Evolutionary conservation across 192 early-diverging fungal species (phyloP).

Genomic region (Entomortierella lignicola): DNA sequence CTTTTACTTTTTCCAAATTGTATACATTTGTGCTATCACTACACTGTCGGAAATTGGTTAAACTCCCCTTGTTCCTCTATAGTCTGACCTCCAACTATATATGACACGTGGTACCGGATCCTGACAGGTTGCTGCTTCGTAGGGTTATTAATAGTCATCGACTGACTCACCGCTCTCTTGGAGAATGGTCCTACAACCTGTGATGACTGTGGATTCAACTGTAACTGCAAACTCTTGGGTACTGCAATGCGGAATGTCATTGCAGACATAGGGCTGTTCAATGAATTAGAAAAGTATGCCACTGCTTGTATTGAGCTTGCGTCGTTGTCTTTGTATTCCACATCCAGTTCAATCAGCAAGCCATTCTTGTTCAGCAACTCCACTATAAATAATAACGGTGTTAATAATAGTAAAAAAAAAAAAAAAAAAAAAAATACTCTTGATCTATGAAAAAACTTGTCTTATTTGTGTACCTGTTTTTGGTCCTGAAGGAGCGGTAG

Average conservation of each 20-base stretch:
- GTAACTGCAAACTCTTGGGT: constrained; percentile 64
- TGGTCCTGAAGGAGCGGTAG: constrained; percentile 10
- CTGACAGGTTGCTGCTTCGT: constrained; percentile 57
- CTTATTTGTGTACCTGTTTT: constrained; percentile 5
- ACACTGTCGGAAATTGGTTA: constrained; percentile 37
- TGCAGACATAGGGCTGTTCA: constrained; percentile 55
- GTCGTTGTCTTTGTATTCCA: constrained; percentile 16
- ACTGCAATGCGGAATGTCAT: constrained; percentile 59
- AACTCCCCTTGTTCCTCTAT: constrained; percentile 64
- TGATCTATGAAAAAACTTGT: neutral
- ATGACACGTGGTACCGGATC: constrained; percentile 62
- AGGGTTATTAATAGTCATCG: constrained; percentile 57
- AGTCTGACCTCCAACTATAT: constrained; percentile 55
- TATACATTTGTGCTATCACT: neutral
- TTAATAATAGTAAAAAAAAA: neutral
- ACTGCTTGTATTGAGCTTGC: constrained; percentile 32
- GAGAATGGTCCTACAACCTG: constrained; percentile 52
- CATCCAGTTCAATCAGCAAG: constrained; percentile 52
- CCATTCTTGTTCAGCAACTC: constrained; percentile 61
- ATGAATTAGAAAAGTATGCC: constrained; percentile 59
- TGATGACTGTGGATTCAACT: constrained; percentile 59
- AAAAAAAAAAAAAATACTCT: neutral
- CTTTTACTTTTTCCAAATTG: neutral
- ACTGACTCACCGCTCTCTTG: constrained; percentile 51
- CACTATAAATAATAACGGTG: constrained; percentile 20